Conservation (phyloP, 352 stramenopile species). For the Globisporangium cederbergense region DNA sequence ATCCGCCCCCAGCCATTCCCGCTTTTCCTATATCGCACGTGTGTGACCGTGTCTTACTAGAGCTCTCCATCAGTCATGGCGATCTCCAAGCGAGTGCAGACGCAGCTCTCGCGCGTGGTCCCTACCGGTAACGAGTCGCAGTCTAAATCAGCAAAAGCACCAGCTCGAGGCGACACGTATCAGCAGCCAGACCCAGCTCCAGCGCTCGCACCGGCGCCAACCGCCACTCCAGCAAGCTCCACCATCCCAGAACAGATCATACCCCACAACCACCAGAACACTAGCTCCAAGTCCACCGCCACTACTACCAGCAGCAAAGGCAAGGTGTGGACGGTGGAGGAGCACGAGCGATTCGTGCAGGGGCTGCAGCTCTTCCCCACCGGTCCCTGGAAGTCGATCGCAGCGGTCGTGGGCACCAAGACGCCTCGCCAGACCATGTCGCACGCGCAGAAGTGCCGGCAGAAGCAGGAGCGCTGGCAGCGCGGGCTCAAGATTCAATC, state of each 20-base stretch:
- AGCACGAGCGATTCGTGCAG: conserved; percentile 34
- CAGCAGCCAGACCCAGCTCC: not conserved
- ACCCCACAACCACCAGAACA: conserved; percentile 3
- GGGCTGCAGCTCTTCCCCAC: conserved; percentile 27
- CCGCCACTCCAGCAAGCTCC: not conserved
- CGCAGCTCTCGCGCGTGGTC: conserved; percentile 9
- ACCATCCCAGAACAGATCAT: conserved; percentile 1
- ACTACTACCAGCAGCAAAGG: conserved; percentile 20
- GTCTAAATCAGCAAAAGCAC: not conserved
- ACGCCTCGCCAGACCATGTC: conserved; percentile 49
- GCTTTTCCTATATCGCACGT: not conserved
- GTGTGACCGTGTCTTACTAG: too few relatives aligned
- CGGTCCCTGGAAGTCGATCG: conserved; percentile 40
- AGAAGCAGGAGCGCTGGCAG: conserved; percentile 67
- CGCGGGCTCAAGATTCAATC: conserved; percentile 22
- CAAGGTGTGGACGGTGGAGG: conserved; percentile 24
- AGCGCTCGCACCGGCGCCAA: not conserved
- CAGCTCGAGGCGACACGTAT: not conserved
- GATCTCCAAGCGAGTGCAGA: conserved; percentile 29
- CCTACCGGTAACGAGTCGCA: not conserved
- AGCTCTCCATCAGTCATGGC: conserved; percentile 1
- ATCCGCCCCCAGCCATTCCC: not conserved
- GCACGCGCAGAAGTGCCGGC: conserved; percentile 77
- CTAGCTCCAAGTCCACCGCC: not conserved
- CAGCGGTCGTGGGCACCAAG: conserved; percentile 25